phyloP scores from a whole-genome alignment of 441 rosid species.

The Aquilaria agallochum region DNA sequence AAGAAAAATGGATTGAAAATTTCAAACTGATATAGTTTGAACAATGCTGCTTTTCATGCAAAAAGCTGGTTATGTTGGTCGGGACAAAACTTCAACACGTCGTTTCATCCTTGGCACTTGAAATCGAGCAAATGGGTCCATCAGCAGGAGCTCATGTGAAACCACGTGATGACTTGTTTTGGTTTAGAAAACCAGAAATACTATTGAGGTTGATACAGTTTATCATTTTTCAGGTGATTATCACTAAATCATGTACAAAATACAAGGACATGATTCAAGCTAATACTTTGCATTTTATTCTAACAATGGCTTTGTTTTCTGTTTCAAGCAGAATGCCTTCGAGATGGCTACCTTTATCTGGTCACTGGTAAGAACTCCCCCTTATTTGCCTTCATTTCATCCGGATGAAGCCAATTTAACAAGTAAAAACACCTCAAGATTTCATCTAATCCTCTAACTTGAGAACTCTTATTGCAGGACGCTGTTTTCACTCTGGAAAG shows the following conservation, averaged over 20 bases:
- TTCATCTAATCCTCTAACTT: too few species aligned
- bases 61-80: slow-evolving; percentile 85
- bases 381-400: neutral
- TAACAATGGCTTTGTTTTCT: slow-evolving; percentile 8
- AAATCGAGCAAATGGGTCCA: slow-evolving; percentile 73
- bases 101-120: slow-evolving; percentile 86
- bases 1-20: neutral
- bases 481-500: too few species aligned
- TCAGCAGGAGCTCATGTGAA: slow-evolving; percentile 67
- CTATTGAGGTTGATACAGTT: slow-evolving; percentile 69
- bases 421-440: too few species aligned
- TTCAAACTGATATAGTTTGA: neutral
- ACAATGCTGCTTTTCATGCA: slow-evolving; percentile 15
- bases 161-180: slow-evolving; percentile 88
- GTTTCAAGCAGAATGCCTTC: slow-evolving; percentile 74
- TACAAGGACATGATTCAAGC: neutral
- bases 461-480: too few species aligned
- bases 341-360: slow-evolving; percentile 98
- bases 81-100: slow-evolving; percentile 96
- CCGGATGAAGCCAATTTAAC: too few species aligned
- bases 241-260: neutral
- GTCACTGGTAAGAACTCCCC: slow-evolving; percentile 66
- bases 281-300: neutral
- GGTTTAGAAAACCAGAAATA: slow-evolving; percentile 95
- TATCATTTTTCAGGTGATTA: slow-evolving; percentile 81